Base-by-base conservation (phyloP, 75 land plant species). In the Pinus albicaulis region DNA sequence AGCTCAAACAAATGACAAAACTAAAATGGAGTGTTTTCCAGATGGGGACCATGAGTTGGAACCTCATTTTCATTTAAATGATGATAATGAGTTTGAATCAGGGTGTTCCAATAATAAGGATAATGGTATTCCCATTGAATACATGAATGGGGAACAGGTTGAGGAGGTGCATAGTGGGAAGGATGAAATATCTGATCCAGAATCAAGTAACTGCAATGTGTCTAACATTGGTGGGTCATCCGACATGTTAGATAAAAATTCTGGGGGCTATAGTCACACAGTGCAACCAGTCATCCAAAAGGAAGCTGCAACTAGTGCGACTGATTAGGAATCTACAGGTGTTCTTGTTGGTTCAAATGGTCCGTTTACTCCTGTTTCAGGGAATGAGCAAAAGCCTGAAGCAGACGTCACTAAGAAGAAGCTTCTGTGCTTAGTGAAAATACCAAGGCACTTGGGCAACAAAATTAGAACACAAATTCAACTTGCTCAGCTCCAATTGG, bases 351-450 rank as follows among this genome's bases (percentile, higher is more conserved):
- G 44, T 19, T 66, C 23, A 66, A 66, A 66, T 7, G 44, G 5
- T 19, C 44, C 7, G 5, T 41, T 41, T 41, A 66, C n/a, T 7
- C 20, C 48, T 15, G 7, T 66, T 66, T 66, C 70, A 1, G 10
- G 70, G 10, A 38, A 66, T 66, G 70, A 26, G 70, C 48, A 17
- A 66, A 66, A 66, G 1, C 48, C n/a, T 69, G 71, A 38, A 62
- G 72, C 17, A 17, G 19, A 66, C 15, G 58, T 24, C 0, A 59
- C 22, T 1, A 84, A 77, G 79, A 82, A 59, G 76, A 74, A 66
- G 65, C 71, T 77, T 60, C 82, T 57, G 78, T 93, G 59, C 75
- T n/a, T 95, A 56, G 78, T 91, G 5, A 80, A 31, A 31, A 31
- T 31, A 31, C 31, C 31, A 31, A 31, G 1, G 1, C 31, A 31